A percentile compares a stretch with the other conserved stretches of the same genome.
Evolutionary conservation across 768 basidiomycete species (phyloP).

Genomic region (Boletus rufocinnamomeus): DNA sequence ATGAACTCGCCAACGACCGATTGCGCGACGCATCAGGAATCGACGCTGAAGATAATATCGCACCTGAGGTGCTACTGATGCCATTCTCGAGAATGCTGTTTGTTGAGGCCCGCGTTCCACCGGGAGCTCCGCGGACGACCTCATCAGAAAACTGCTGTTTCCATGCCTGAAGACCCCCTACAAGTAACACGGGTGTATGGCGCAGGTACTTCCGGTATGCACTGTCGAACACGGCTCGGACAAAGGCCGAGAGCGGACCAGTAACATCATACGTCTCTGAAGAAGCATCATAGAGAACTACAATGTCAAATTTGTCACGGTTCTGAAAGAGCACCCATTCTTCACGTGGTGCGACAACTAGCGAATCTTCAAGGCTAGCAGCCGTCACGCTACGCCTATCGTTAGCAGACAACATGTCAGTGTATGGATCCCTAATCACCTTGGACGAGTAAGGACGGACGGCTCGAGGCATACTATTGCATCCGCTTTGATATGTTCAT

Average conservation of each 20-base stretch:
- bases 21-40: constrained; percentile 17
- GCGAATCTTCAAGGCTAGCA: constrained; percentile 68
- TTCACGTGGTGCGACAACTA: constrained; percentile 65
- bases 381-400: constrained; percentile 57
- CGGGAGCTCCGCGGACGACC: constrained; percentile 31
- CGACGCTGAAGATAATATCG: constrained; percentile 22
- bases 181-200: constrained; percentile 77
- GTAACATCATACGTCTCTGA: constrained; percentile 55
- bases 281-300: constrained; percentile 79
- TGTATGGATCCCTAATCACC: constrained; percentile 45
- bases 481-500: constrained; percentile 66
- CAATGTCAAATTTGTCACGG: constrained; percentile 85
- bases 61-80: constrained; percentile 30
- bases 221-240: constrained; percentile 69
- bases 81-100: constrained; percentile 29
- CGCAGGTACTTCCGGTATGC: constrained; percentile 73
- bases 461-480: constrained; percentile 87
- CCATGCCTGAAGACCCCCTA: constrained; percentile 88
- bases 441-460: constrained; percentile 63
- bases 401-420: constrained; percentile 12
- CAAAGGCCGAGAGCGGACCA: constrained; percentile 59
- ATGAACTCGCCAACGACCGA: constrained; percentile 11
- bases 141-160: constrained; percentile 53
- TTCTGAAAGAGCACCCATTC: constrained; percentile 79
- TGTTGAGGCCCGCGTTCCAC: constrained; percentile 16